Evolutionary conservation across 2,329 filamentous ascomycete species (phyloP).

Genomic region (Albifimbria verrucaria): DNA sequence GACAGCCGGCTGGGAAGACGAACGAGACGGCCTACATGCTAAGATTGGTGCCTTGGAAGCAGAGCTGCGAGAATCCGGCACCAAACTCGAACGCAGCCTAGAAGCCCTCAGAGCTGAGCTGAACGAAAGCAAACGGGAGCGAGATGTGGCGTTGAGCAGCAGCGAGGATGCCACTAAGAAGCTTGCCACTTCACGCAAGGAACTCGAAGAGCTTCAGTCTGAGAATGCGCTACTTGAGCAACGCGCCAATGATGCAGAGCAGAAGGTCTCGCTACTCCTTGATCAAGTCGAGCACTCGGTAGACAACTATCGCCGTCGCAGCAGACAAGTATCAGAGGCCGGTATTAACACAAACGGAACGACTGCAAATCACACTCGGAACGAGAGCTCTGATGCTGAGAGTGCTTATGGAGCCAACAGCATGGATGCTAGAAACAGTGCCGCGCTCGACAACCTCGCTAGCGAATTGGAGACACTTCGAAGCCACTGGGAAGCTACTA

Average conservation of each 20-base stretch:
- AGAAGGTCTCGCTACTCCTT: slow-evolving; percentile 86
- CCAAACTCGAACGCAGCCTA: slow-evolving; percentile 70
- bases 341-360: slow-evolving; percentile 30
- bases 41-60: slow-evolving; percentile 68
- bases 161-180: slow-evolving; percentile 53
- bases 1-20: slow-evolving; percentile 67
- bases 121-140: slow-evolving; percentile 60
- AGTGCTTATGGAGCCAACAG: slow-evolving; percentile 59
- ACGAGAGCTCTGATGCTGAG: slow-evolving; percentile 57
- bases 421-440: slow-evolving; percentile 52
- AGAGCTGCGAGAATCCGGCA: slow-evolving; percentile 63
- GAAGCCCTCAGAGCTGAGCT: slow-evolving; percentile 67
- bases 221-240: slow-evolving; percentile 81
- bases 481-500: slow-evolving; percentile 92
- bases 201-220: slow-evolving; percentile 76
- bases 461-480: slow-evolving; percentile 88
- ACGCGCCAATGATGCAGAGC: slow-evolving; percentile 84
- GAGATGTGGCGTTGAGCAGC: slow-evolving; percentile 60
- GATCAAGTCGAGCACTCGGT: slow-evolving; percentile 94
- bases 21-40: slow-evolving; percentile 64
- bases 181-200: slow-evolving; percentile 57
- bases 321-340: slow-evolving; percentile 52
- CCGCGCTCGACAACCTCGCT: slow-evolving; percentile 84
- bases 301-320: slow-evolving; percentile 85
- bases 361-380: slow-evolving; percentile 41